Percentiles rank a stretch among this genome's conserved stretches.
Evolutionary conservation across 2,329 filamentous ascomycete species (phyloP).

Genomic region (Verticillium nubilum): DNA sequence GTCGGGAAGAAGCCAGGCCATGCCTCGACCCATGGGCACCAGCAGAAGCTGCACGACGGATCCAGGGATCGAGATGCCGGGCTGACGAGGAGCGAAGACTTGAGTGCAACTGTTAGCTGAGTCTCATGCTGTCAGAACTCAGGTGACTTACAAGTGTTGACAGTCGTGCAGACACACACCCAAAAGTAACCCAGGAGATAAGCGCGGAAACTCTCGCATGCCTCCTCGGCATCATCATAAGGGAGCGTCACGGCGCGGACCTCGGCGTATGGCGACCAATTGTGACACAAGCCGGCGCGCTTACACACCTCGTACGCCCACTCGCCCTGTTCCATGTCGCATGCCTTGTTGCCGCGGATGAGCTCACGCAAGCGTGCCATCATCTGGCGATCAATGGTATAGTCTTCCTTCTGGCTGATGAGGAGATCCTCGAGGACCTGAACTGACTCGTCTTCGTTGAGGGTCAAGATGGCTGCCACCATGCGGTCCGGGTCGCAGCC

Average conservation of each 20-base stretch:
- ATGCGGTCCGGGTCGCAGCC: constrained; percentile 19
- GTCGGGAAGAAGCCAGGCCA: constrained; percentile 37
- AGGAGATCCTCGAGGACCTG: constrained; percentile 30
- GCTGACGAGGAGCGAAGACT: constrained; percentile 1
- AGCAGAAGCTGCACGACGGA: constrained; percentile 39
- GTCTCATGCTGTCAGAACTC: constrained; percentile 25
- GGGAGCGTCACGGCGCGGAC: constrained; percentile 33
- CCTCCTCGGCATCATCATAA: constrained; percentile 25
- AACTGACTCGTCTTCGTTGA: constrained; percentile 32
- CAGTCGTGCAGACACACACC: constrained; percentile 26
- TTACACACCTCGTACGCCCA: constrained; percentile 35
- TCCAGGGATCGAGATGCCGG: constrained; percentile 20
- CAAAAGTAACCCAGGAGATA: constrained; percentile 27
- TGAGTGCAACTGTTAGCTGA: neutral
- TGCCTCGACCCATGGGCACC: constrained; percentile 36
- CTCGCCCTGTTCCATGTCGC: constrained; percentile 33
- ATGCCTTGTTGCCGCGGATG: constrained; percentile 29
- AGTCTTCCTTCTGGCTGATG: constrained; percentile 35
- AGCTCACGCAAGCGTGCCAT: constrained; percentile 32
- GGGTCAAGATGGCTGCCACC: constrained; percentile 15
- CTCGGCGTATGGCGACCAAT: constrained; percentile 35
- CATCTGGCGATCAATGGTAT: constrained; percentile 38
- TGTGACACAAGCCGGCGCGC: constrained; percentile 32
- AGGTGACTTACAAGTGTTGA: constrained; percentile 34
- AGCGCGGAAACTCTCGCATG: constrained; percentile 34